Percentiles rank a stretch among this genome's conserved stretches.
phyloP scores from a whole-genome alignment of 805 yeast genomes.

The Huiozyma sinensis region DNA sequence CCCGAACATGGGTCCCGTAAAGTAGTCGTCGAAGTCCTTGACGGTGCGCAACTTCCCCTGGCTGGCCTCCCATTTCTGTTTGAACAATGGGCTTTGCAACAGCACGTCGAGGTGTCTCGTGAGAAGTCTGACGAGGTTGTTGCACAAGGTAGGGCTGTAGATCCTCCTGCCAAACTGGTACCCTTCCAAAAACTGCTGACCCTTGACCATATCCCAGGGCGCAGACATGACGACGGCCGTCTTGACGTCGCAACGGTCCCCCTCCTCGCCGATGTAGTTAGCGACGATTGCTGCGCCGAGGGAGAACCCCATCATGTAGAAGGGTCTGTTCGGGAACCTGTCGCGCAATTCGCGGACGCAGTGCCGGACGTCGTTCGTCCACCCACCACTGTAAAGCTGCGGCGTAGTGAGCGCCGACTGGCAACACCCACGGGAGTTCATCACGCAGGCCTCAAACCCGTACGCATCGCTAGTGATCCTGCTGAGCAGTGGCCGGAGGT shows the following conservation, averaged over 20 bases:
- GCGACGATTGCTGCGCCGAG: conserved; percentile 65
- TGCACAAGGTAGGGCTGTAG: conserved; percentile 43
- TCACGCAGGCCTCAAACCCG: conserved; percentile 54
- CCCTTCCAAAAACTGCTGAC: conserved; percentile 35
- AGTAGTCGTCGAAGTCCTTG: conserved; percentile 49
- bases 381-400: conserved; percentile 54
- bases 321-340: conserved; percentile 50
- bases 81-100: conserved; percentile 19
- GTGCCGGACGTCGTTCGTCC: conserved; percentile 59
- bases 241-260: conserved; percentile 32
- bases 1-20: conserved; percentile 60
- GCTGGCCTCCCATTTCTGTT: conserved; percentile 14
- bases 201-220: conserved; percentile 64
- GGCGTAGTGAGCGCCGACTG: conserved; percentile 59
- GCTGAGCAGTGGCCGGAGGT: conserved; percentile 50
- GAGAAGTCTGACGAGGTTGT: conserved; percentile 36
- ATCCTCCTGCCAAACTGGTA: conserved; percentile 34
- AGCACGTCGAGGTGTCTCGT: conserved; percentile 33
- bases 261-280: conserved; percentile 63
- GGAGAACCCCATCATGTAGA: conserved; percentile 69
- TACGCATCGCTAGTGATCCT: conserved; percentile 21
- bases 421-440: conserved; percentile 72
- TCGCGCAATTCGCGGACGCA: conserved; percentile 40
- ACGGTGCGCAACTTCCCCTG: conserved; percentile 27
- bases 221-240: conserved; percentile 53